phyloP scores from a whole-genome alignment of 345 rosid species.

The Lagerstroemia speciosa region DNA sequence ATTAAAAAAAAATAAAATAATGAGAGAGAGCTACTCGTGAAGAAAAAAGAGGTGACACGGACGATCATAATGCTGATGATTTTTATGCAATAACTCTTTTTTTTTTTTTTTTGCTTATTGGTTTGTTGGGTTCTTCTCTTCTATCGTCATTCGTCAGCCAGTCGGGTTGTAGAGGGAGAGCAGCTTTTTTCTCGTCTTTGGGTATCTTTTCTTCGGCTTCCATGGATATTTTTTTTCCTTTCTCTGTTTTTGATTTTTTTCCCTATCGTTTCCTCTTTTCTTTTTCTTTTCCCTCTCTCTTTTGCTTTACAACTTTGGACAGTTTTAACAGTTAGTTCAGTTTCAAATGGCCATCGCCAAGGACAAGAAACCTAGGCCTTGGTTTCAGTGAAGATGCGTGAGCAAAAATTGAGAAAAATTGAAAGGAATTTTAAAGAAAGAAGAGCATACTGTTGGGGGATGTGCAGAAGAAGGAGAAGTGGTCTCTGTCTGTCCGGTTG shows the following conservation, averaged over 20 bases:
- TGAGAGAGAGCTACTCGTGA: neutral
- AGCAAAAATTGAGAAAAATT: neutral
- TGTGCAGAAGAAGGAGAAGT: neutral
- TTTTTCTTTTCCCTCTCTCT: neutral
- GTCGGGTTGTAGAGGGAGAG: conserved; percentile 11
- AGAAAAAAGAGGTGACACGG: conserved; percentile 17
- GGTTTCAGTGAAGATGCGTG: neutral
- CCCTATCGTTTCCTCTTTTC: conserved; percentile 1
- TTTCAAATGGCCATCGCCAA: conserved; percentile 16
- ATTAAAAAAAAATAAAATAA: conserved; percentile 11
- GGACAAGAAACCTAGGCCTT: conserved; percentile 8
- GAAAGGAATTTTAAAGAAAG: neutral
- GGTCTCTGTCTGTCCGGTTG: conserved; percentile 3
- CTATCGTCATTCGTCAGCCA: neutral
- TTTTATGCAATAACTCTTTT: conserved; percentile 49
- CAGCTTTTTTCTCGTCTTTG: conserved; percentile 35
- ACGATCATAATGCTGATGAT: conserved; percentile 55
- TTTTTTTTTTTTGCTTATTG: conserved; percentile 21
- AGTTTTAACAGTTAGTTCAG: conserved; percentile 44
- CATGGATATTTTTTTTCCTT: neutral
- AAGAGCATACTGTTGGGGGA: neutral
- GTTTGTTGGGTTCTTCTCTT: neutral
- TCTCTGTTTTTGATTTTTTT: conserved; percentile 15
- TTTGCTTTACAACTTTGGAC: conserved; percentile 39
- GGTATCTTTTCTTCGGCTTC: too few relatives aligned